Base-by-base conservation (phyloP, 2,329 filamentous ascomycete species). In the Trichoderma simmonsii region DNA sequence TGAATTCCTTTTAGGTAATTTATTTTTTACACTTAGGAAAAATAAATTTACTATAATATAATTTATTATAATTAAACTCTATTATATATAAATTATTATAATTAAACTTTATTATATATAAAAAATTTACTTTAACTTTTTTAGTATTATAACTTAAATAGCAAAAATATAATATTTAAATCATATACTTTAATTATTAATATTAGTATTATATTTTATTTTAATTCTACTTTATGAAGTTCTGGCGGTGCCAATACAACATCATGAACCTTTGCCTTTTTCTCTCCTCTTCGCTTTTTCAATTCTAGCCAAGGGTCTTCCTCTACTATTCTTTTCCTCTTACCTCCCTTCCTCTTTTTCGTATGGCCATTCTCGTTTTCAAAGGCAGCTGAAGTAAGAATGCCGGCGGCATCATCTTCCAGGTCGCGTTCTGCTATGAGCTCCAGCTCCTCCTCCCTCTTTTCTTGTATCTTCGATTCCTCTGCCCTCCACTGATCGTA, bases 261-360 rank as follows among this genome's bases (percentile, higher is more conserved):
- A 73, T 89, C 87, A 73, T 89, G 83, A 18, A 89, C 78, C 3
- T 84, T 84, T 54, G 84, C 79, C 75, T 84, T 86, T 28, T 80
- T 82, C 75, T 89, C 87, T 30, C 88, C 90, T 71, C 90, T 85
- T 82, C 90, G 90, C 79, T 86, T 86, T 79, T 91, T 91, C 75
- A 97, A 81, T 73, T 89, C 89, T 57, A 88, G 90, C 93, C 93
- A 97, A 1, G 93, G 93, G 80, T 95, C 93, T 14, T 84, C 82
- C 59, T 91, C 90, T 90, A 88, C 66, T 90, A 86, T 56, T 85
- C 61, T 79, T 82, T 79, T 39, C 63, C 73, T 60, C 51, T 70
- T 67, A 74, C 83, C 83, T 77, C 82, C 82, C 60, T 77, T 79
- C 71, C 79, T 30, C 77, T 79, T 30, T 75, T 77, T 11, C 75